Percentiles rank a stretch among this genome's conserved stretches.
phyloP scores from a whole-genome alignment of 2,329 filamentous ascomycete species.

The Verruconis gallopava region DNA sequence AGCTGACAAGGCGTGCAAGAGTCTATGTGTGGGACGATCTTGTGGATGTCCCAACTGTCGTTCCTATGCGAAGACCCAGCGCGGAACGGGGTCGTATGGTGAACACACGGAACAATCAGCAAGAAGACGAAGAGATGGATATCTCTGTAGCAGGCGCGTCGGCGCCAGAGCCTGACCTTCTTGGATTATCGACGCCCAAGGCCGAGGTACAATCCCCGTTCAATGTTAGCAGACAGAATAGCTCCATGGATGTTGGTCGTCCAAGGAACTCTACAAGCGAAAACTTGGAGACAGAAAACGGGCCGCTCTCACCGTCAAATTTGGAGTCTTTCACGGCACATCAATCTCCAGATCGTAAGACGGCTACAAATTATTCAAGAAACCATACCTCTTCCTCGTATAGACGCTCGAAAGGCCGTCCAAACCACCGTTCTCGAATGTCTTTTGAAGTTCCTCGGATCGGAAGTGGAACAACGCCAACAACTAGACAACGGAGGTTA shows the following conservation, averaged over 20 bases:
- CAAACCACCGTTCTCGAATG: conserved; percentile 22
- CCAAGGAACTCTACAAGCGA: not conserved
- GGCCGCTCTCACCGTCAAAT: conserved; percentile 13
- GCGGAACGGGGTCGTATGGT: conserved; percentile 47
- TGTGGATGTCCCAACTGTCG: conserved; percentile 88
- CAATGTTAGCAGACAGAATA: conserved; percentile 6
- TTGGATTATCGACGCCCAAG: conserved; percentile 50
- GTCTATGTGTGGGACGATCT: conserved; percentile 98
- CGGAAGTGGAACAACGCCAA: conserved; percentile 12
- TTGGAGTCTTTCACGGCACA: conserved; percentile 8
- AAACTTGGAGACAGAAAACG: conserved; percentile 1
- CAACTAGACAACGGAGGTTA: conserved; percentile 29
- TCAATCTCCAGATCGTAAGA: not conserved
- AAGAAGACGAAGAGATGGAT: conserved; percentile 76
- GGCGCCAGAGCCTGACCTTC: conserved; percentile 49
- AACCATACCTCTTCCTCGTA: not conserved
- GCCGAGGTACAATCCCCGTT: conserved; percentile 17
- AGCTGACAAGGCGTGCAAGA: conserved; percentile 76
- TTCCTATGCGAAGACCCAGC: conserved; percentile 84
- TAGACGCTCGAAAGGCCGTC: not conserved
- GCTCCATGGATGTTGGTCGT: conserved; percentile 2
- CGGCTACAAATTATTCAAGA: not conserved
- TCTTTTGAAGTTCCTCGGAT: conserved; percentile 28
- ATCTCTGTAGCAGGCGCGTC: conserved; percentile 60
- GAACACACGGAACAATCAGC: conserved; percentile 29